Evolutionary conservation across 768 basidiomycete species (phyloP).

Genomic region (Amanita rubescens): DNA sequence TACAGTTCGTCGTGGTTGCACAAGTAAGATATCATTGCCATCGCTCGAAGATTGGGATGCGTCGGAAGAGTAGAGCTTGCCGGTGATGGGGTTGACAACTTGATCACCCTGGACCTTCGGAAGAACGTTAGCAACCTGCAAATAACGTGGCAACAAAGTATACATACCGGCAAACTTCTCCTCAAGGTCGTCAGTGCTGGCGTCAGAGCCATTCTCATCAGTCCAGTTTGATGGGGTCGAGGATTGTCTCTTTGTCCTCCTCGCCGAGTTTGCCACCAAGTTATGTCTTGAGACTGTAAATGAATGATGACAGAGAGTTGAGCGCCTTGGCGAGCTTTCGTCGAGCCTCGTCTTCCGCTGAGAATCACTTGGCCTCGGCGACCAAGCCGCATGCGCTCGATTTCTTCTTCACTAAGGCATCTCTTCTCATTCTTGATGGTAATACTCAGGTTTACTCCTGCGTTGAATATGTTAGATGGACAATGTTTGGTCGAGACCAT

Average conservation of each 20-base stretch:
- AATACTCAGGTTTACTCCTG: no score
- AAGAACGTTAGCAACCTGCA: background rate
- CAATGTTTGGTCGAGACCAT: no score
- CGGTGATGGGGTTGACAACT: no score
- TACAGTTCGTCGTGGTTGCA: no score
- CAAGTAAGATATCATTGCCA: conserved; percentile 33
- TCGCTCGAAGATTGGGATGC: conserved; percentile 17
- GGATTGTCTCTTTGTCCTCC: conserved; percentile 79
- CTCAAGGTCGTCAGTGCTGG: conserved; percentile 82
- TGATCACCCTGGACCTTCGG: conserved; percentile 60
- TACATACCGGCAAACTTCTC: conserved; percentile 70
- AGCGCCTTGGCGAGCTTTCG: conserved; percentile 80
- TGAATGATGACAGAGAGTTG: conserved; percentile 72
- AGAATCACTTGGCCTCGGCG: conserved; percentile 86
- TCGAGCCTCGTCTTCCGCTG: conserved; percentile 69
- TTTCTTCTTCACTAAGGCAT: no score
- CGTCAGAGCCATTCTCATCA: conserved; percentile 71
- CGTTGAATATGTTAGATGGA: no score
- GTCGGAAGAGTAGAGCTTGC: no score
- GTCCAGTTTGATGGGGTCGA: conserved; percentile 87
- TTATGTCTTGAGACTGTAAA: conserved; percentile 85
- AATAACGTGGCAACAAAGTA: background rate
- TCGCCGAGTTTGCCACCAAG: conserved; percentile 74
- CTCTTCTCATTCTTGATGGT: no score
- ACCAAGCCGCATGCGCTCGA: conserved; percentile 98